phyloP scores from a whole-genome alignment of 257 asterid genomes.

The Jacaranda copaia region DNA sequence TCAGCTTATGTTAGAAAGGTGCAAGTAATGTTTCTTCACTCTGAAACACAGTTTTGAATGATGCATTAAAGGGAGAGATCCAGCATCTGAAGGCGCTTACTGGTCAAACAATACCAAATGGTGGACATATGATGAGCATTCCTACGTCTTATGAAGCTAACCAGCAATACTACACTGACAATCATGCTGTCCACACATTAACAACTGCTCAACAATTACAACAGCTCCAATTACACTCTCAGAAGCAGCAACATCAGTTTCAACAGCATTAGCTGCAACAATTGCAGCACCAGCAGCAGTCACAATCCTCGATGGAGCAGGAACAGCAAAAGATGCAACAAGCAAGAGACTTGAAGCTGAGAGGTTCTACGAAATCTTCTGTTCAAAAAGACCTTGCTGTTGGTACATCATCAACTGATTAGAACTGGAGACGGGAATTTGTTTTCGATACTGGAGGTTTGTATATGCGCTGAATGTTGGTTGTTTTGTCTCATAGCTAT shows the following conservation, averaged over 20 bases:
- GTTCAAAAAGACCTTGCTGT: constrained; percentile 50
- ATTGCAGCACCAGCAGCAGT: constrained; percentile 53
- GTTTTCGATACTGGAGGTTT: not conserved
- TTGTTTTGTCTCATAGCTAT: constrained; percentile 35
- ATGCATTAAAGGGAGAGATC: constrained; percentile 83
- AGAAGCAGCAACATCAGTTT: constrained; percentile 66
- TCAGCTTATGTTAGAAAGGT: not conserved
- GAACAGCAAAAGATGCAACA: constrained; percentile 62
- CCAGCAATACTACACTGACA: constrained; percentile 68
- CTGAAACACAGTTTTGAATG: constrained; percentile 73
- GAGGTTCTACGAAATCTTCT: constrained; percentile 32
- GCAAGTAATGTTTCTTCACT: constrained; percentile 13
- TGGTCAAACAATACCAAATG: constrained; percentile 69
- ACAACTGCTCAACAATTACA: constrained; percentile 86
- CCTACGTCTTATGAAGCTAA: constrained; percentile 67
- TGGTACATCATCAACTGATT: constrained; percentile 51
- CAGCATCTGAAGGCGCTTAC: constrained; percentile 88
- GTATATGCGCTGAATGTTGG: constrained; percentile 26
- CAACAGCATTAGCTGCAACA: constrained; percentile 58
- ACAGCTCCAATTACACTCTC: constrained; percentile 90
- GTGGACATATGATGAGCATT: constrained; percentile 67
- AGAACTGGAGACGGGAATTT: constrained; percentile 31
- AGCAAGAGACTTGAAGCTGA: constrained; percentile 56
- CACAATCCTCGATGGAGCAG: constrained; percentile 49
- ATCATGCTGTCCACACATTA: constrained; percentile 66